Conservation (phyloP, 345 rosid genomes). For the Ricinus communis region DNA sequence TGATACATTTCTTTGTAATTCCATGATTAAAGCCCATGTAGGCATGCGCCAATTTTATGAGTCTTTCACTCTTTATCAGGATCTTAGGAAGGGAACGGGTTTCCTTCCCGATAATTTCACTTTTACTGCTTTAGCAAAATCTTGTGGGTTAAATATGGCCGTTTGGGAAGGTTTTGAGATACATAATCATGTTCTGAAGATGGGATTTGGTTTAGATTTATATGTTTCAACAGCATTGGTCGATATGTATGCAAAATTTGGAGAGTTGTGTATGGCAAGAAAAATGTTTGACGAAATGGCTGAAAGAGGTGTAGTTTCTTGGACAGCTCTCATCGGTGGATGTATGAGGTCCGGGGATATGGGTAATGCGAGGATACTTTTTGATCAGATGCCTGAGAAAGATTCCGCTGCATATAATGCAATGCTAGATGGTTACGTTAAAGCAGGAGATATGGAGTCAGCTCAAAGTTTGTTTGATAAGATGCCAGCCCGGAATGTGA, state of each 20-base stretch:
- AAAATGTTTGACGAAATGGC: conserved; percentile 66
- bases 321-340: conserved; percentile 76
- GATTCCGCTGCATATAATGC: conserved; percentile 57
- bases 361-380: conserved; percentile 46
- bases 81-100: conserved; percentile 44
- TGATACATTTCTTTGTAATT: conserved; percentile 60
- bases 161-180: conserved; percentile 52
- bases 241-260: conserved; percentile 66
- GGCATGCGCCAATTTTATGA: conserved; percentile 37
- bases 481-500: conserved; percentile 53
- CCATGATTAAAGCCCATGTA: conserved; percentile 64
- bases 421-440: conserved; percentile 69
- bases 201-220: conserved; percentile 57
- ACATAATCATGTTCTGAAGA: conserved; percentile 50
- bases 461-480: conserved; percentile 58
- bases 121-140: conserved; percentile 55
- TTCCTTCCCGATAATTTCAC: conserved; percentile 62
- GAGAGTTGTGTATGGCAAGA: conserved; percentile 43
- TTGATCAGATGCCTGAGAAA: conserved; percentile 52
- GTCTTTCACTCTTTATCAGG: conserved; percentile 46
- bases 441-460: conserved; percentile 54
- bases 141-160: conserved; percentile 40
- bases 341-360: conserved; percentile 52
- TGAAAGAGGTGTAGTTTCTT: conserved; percentile 57
- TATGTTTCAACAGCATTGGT: conserved; percentile 65